Evolutionary conservation across 2,329 filamentous ascomycete genomes (phyloP).

Genomic region (Myotisia sp.): DNA sequence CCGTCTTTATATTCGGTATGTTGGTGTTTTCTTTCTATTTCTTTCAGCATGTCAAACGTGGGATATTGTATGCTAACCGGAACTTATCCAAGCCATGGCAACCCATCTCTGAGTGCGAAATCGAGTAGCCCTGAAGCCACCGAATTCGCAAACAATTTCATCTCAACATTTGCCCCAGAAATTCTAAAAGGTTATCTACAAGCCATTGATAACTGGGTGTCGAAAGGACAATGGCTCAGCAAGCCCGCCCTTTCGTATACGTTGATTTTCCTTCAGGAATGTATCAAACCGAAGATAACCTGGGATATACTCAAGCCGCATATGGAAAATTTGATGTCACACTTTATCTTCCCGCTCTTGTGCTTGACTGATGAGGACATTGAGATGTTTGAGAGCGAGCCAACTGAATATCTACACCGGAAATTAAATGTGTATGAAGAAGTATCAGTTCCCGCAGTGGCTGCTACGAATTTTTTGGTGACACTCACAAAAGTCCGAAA

Average conservation of each 20-base stretch:
- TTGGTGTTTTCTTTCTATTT: constrained; percentile 7
- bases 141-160: constrained; percentile 80
- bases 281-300: constrained; percentile 92
- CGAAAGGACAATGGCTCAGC: constrained; percentile 87
- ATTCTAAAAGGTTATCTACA: constrained; percentile 89
- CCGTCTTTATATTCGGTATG: constrained; percentile 77
- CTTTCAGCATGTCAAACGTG: neutral
- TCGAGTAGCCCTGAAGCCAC: constrained; percentile 61
- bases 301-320: constrained; percentile 90
- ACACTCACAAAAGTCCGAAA: constrained; percentile 85
- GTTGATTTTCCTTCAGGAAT: constrained; percentile 89
- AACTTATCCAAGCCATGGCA: constrained; percentile 57
- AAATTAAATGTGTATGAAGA: constrained; percentile 98
- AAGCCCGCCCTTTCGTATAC: constrained; percentile 88
- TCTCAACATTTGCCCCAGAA: constrained; percentile 79
- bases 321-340: constrained; percentile 80
- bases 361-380: constrained; percentile 87
- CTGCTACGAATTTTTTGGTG: constrained; percentile 91
- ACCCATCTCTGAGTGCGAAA: constrained; percentile 60
- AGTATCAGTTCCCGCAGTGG: constrained; percentile 84
- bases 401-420: constrained; percentile 89
- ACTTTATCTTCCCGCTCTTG: constrained; percentile 88
- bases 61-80: neutral
- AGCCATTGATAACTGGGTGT: constrained; percentile 95
- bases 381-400: constrained; percentile 85